These are phyloP conservation scores for Tulasnella sp. DNA, from an alignment of 768 basidiomycete species.

Conservation along the genomic window DNA sequence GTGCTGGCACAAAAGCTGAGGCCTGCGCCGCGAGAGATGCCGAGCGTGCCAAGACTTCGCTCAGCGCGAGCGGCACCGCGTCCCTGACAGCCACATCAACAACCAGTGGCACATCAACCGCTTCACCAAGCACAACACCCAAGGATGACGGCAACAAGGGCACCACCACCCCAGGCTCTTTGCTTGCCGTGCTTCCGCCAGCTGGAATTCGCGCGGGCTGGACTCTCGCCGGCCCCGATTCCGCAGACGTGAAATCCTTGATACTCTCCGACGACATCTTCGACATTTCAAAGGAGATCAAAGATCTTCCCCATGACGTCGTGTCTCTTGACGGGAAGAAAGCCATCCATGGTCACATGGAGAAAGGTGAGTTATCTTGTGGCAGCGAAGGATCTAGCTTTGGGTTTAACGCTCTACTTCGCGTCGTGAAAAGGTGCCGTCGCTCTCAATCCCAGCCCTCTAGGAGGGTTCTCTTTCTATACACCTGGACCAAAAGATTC, in stretches of 20 bases:
- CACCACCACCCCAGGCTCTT: neutral
- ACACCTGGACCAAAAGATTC: slow-evolving; percentile 55
- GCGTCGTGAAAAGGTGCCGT: neutral
- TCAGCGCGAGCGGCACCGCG: neutral
- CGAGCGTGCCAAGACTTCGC: neutral
- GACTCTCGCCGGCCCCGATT: neutral
- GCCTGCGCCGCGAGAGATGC: neutral
- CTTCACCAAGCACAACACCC: neutral
- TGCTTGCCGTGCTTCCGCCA: neutral
- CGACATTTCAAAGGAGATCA: slow-evolving; percentile 30
- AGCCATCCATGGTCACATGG: slow-evolving; percentile 14
- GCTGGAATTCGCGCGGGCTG: neutral
- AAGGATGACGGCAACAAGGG: neutral
- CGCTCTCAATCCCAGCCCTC: neutral
- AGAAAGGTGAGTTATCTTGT: slow-evolving; percentile 7
- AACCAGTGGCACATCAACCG: neutral
- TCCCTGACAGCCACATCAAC: neutral
- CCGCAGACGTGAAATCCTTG: neutral
- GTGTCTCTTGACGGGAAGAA: slow-evolving; percentile 42
- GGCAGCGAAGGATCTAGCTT: neutral
- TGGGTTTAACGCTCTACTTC: neutral
- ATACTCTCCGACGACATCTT: neutral
- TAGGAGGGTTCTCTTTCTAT: slow-evolving; percentile 58
- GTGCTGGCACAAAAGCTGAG: neutral
- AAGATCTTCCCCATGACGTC: slow-evolving; percentile 37